These are phyloP conservation scores for Phytophthora idaei DNA, from an alignment of 352 stramenopile genomes.

Conservation along the genomic window DNA sequence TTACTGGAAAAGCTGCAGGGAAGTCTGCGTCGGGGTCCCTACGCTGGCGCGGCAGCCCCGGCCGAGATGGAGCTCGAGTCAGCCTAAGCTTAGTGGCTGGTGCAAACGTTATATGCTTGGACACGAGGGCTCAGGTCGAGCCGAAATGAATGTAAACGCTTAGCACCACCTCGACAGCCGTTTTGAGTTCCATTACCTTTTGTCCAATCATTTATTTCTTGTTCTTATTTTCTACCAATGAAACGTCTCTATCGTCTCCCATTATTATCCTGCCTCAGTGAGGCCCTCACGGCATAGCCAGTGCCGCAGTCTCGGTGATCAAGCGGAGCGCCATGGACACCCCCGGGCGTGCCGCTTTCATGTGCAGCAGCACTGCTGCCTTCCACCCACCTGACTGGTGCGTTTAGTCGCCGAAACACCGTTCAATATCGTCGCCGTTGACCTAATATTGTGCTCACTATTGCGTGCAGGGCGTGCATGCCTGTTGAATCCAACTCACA, in stretches of 20 bases:
- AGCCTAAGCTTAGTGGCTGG: constrained; percentile 29
- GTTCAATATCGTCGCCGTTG: background rate
- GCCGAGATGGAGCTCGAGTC: constrained; percentile 73
- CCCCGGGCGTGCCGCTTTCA: constrained; percentile 74
- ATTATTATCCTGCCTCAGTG: constrained; percentile 4
- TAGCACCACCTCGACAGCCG: constrained; percentile 10
- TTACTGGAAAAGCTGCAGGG: constrained; percentile 60
- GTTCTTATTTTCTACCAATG: constrained; percentile 1
- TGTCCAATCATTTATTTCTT: constrained; percentile 1
- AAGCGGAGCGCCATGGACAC: constrained; percentile 36
- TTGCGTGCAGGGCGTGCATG: constrained; percentile 56
- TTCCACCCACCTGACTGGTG: constrained; percentile 84
- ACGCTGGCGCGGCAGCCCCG: constrained; percentile 48
- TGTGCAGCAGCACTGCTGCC: constrained; percentile 76
- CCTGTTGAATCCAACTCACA: constrained; percentile 71
- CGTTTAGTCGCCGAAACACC: background rate
- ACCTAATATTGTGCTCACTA: constrained; percentile 1
- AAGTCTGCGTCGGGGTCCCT: constrained; percentile 68
- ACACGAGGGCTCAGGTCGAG: background rate
- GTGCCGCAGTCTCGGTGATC: constrained; percentile 21
- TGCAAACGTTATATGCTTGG: background rate
- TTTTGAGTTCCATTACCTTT: constrained; percentile 3
- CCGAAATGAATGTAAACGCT: background rate
- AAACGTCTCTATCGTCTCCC: too few species aligned
- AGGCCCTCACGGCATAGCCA: constrained; percentile 23